A percentile compares a stretch with the other conserved stretches of the same genome.
phyloP scores from a whole-genome alignment of 1,284 basidiomycete genomes.

The Farysia itapuensis region DNA sequence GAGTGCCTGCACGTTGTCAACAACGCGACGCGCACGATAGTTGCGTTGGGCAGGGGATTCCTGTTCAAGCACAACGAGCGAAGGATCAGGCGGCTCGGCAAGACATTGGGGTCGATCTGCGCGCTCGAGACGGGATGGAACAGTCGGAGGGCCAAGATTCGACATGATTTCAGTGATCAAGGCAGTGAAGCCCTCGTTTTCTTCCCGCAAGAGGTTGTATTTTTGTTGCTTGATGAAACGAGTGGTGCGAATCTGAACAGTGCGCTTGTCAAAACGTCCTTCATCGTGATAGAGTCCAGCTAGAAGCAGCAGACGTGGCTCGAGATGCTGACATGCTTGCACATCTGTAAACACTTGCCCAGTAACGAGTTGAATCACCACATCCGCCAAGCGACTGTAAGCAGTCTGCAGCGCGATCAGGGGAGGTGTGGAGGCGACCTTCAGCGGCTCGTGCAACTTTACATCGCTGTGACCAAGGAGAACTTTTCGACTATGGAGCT shows the following conservation, averaged over 20 bases:
- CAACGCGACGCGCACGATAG: conserved; percentile 49
- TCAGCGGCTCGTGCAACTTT: no score
- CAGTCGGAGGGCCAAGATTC: conserved; percentile 71
- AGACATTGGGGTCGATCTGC: no score
- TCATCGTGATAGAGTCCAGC: conserved; percentile 42
- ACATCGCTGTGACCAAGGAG: not conserved
- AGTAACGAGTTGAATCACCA: conserved; percentile 9
- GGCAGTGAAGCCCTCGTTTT: conserved; percentile 94
- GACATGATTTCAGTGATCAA: conserved; percentile 81
- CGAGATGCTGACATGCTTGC: conserved; percentile 24
- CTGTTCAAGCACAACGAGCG: conserved; percentile 32
- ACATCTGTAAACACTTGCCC: conserved; percentile 11
- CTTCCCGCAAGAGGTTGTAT: conserved; percentile 94
- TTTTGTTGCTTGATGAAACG: conserved; percentile 89
- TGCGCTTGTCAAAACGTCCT: conserved; percentile 40
- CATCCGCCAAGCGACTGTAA: not conserved
- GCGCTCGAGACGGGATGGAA: conserved; percentile 63
- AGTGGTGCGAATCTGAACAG: conserved; percentile 52
- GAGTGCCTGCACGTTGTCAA: conserved; percentile 51
- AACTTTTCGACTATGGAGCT: conserved; percentile 47
- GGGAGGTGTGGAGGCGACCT: not conserved
- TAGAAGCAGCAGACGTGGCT: conserved; percentile 37
- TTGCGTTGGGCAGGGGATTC: conserved; percentile 39
- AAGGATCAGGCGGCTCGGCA: no score
- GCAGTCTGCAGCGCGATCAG: conserved; percentile 1